Evolutionary conservation across 148 eudicot species (phyloP).

Genomic region (Heliamphora exappendiculata): DNA sequence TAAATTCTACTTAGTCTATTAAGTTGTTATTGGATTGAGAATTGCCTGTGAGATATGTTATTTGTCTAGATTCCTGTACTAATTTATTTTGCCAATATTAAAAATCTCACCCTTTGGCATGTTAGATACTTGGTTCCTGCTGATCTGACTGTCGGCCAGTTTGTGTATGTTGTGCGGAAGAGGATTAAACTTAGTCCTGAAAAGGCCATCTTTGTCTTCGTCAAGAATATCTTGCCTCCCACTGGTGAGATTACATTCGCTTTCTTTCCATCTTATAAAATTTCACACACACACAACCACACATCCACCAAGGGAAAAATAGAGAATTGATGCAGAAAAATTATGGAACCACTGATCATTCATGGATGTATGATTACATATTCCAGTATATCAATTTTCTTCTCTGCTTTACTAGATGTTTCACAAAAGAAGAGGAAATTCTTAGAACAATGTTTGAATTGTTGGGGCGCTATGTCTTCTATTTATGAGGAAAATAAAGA

Average conservation of each 20-base stretch:
- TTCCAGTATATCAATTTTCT: background rate
- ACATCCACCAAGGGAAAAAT: background rate
- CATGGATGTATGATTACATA: background rate
- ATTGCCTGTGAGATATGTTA: background rate
- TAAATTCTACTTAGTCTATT: background rate
- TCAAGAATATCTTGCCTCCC: constrained; percentile 81
- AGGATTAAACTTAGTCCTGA: constrained; percentile 96
- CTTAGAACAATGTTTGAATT: no score
- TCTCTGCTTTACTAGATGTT: constrained; percentile 12
- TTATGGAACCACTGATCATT: background rate
- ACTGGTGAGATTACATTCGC: constrained; percentile 46
- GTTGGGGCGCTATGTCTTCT: constrained; percentile 98
- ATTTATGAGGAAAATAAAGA: constrained; percentile 94
- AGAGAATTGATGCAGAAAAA: background rate
- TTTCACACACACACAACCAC: background rate
- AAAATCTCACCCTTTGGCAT: background rate
- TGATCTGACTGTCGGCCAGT: constrained; percentile 90
- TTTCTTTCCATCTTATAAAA: background rate
- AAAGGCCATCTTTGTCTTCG: constrained; percentile 86
- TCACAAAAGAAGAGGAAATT: no score
- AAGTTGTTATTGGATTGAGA: background rate
- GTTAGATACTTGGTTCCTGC: constrained; percentile 91
- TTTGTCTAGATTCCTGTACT: background rate
- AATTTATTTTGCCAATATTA: background rate
- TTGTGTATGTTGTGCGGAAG: constrained; percentile 92